Base-by-base conservation (phyloP, 345 rosid genomes). In the Crucihimalaya himalaica region DNA sequence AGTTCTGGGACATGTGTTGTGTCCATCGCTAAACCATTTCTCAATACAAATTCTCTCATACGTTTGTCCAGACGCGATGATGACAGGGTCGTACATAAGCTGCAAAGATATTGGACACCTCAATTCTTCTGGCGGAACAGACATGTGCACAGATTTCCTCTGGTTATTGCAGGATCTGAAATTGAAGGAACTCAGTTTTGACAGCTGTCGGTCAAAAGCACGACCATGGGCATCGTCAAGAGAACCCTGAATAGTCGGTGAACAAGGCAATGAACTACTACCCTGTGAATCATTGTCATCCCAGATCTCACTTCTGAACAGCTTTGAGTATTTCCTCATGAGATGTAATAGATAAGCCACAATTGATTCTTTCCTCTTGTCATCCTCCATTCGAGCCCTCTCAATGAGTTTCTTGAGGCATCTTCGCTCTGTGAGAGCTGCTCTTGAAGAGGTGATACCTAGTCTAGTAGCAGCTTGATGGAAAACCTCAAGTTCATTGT, bases 31-130 rank as follows among this genome's bases (percentile, higher is more conserved):
- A 70, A 95, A 82, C 99, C 99, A 95, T 82, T 90, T 95, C 83
- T 90, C 99, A 45, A 95, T 87, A 68, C 98, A 95, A 63, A 87
- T 75, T 78, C 92, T 86, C 78, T 95, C 98, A 58, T 92, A 95
- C 0, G 99, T 95, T 81, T 95, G 98, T 58, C 99, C 99, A 62
- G 99, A 95, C n/a, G 96, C 85, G 81, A 95, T 86, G 65, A 95
- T 89, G 48, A 95, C 97, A 5, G 99, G 99, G 70, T 95, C 98
- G 34, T 80, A 84, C 98, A 95, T 95, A 63, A 95, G 92, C 81
- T 95, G 99, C 84, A 95, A 78, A 3, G 96, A 95, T 83, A 92
- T 95, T 0, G 99, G 96, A 81, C 99, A 95, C 80, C 96, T 89
- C 77, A 95, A 70, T 78, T 95, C 99, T 75, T 95, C 98, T 20